Base-by-base conservation (phyloP, 2,329 filamentous ascomycete genomes). In the Hymenoscyphus infarciens region DNA sequence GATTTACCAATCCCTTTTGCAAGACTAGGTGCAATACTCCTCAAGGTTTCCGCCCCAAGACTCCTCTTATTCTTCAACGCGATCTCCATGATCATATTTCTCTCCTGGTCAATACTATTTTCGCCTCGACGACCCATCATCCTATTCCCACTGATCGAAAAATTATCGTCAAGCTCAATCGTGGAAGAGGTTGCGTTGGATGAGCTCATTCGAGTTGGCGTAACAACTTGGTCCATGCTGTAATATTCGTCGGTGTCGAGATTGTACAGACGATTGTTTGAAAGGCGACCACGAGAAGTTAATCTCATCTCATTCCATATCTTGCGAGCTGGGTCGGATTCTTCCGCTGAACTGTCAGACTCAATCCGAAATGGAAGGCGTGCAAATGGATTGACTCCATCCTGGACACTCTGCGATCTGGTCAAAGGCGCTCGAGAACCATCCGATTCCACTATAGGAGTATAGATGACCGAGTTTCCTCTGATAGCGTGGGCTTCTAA, bases 221-320 rank as follows among this genome's bases (percentile, higher is more conserved):
- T 59, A 16, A 42, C n/a, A 7, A 62, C 57, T 39, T 67, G 63
- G 15, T 69, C 67, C 5, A 67, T 57, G 15, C 58, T 64, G 33
- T 62, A 67, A 33, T 67, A 69, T 33, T 70, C 67, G 35, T 70
- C 67, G 5, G 66, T 66, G 53, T 64, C 67, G 35, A 71, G 62
- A 29, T 65, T 70, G 2, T 53, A 62, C 33, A 68, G 64, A 3
- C 54, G 59, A 56, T 69, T 63, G 8, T 59, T 63, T 54, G 62
- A 58, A n/a, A 61, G 54, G 19, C 56, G 54, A n/a, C 67, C 61
- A 10, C 69, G 67, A n/a, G 71, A 74, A 25, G 42, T 64, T 3
- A 64, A 64, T 25, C 72, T 68, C 70, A 74, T 73, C 49, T 73
- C 66, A 27, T 64, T 68, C 72, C 72, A 74, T 11, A 74, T 74